These are phyloP conservation scores for Podospora anserina DNA, from an alignment of 495 filamentous ascomycete genomes.

Conservation along the genomic window DNA sequence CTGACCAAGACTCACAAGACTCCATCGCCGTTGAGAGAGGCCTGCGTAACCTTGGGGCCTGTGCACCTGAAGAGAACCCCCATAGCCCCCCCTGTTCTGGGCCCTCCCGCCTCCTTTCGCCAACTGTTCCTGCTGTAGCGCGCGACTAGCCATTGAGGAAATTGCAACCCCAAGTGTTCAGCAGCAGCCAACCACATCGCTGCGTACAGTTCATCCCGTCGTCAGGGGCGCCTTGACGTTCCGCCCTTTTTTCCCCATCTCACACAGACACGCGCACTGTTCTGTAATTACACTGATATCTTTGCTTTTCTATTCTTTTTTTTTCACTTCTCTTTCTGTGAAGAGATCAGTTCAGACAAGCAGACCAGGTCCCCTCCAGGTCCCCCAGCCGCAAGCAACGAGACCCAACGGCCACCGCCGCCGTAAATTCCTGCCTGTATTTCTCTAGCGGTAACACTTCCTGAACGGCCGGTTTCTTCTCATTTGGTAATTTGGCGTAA, in stretches of 20 bases:
- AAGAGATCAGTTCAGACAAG: background rate
- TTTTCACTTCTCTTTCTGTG: background rate
- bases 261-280: background rate
- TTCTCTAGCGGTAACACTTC: background rate
- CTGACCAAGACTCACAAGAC: background rate
- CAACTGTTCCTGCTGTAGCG: conserved; percentile 34
- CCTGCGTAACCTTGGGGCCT: background rate
- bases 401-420: background rate
- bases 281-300: background rate
- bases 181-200: background rate
- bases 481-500: conserved; percentile 6
- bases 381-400: background rate
- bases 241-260: background rate
- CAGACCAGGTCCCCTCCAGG: background rate
- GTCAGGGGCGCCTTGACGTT: conserved; percentile 8
- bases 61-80: conserved; percentile 6
- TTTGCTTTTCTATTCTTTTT: background rate
- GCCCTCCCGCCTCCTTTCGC: conserved; percentile 10
- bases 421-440: too few species aligned
- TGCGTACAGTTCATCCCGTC: conserved; percentile 7
- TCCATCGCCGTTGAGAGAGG: background rate
- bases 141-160: conserved; percentile 32
- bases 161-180: conserved; percentile 20
- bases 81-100: conserved; percentile 1
- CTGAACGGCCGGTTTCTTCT: conserved; percentile 14